Conservation (phyloP, 345 rosid species). For the Eutrema heterophyllum region DNA sequence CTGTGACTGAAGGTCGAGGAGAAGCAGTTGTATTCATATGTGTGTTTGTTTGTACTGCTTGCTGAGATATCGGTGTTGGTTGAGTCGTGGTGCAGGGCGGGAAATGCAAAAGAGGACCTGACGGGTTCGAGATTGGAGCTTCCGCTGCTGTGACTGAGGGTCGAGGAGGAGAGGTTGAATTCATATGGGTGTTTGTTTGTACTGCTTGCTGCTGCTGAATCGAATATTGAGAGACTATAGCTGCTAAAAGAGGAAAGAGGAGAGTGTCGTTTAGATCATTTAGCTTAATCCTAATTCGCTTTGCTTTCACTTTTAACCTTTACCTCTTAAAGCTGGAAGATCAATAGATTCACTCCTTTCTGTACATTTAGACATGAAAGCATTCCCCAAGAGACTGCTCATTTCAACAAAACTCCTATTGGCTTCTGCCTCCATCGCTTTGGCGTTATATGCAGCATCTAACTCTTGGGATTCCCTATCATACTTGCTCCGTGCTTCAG, state of each 20-base stretch:
- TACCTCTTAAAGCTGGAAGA: slow-evolving; percentile 18
- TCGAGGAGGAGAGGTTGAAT: background rate
- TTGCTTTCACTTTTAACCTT: background rate
- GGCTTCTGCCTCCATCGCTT: background rate
- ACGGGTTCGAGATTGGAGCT: background rate
- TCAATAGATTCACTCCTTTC: background rate
- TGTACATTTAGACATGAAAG: background rate
- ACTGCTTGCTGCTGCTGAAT: background rate
- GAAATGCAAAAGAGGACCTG: background rate
- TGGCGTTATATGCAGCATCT: background rate
- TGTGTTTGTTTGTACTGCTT: background rate
- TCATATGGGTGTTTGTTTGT: background rate
- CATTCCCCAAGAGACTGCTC: slow-evolving; percentile 7
- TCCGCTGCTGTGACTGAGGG: background rate
- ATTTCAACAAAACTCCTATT: background rate
- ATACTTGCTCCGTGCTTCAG: slow-evolving; percentile 11
- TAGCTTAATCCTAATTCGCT: background rate
- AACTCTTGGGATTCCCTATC: slow-evolving; percentile 2
- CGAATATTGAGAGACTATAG: background rate
- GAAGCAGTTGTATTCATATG: background rate
- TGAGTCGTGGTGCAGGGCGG: background rate
- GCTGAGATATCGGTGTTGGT: background rate
- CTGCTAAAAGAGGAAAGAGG: background rate
- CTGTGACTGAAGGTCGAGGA: background rate
- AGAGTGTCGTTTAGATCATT: background rate